Evolutionary conservation across 1,284 basidiomycete genomes (phyloP).

Genomic region (Pseudozyma tsukubaensis): DNA sequence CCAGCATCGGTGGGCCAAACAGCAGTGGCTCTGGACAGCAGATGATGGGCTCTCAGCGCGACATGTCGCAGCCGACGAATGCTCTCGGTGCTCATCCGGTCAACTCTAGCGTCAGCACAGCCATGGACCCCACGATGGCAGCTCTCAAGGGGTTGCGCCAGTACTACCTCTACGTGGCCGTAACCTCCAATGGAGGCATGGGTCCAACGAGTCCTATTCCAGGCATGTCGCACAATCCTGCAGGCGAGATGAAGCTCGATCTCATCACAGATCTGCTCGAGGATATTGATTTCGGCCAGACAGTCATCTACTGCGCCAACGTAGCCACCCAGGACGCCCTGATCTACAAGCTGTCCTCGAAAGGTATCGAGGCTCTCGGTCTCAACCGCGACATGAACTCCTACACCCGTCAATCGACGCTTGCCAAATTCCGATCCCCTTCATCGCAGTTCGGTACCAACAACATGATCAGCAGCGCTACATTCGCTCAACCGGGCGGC

Average conservation of each 20-base stretch:
- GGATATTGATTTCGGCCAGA: conserved; percentile 76
- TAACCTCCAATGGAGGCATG: conserved; percentile 74
- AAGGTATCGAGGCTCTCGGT: conserved; percentile 85
- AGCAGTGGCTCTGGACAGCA: conserved; percentile 23
- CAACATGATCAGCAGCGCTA: conserved; percentile 40
- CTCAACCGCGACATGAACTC: conserved; percentile 82
- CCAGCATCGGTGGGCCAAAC: conserved; percentile 9
- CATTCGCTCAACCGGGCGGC: conserved; percentile 74
- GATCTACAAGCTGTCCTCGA: conserved; percentile 82
- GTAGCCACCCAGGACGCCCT: conserved; percentile 67
- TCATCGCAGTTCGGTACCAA: conserved; percentile 45
- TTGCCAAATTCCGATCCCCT: conserved; percentile 81
- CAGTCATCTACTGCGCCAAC: conserved; percentile 65
- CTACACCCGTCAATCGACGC: conserved; percentile 79
- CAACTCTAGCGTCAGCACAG: conserved; percentile 45
- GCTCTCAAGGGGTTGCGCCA: conserved; percentile 58
- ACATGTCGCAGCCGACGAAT: conserved; percentile 75
- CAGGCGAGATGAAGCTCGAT: conserved; percentile 96
- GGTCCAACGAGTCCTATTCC: conserved; percentile 89
- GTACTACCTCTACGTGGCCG: conserved; percentile 64
- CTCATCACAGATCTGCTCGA: conserved; percentile 92
- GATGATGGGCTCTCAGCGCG: conserved; percentile 66
- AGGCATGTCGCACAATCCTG: conserved; percentile 78
- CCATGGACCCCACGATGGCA: conserved; percentile 49
- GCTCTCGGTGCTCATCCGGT: conserved; percentile 54